Evolutionary conservation across 768 basidiomycete species (phyloP).

Genomic region (Pleurotus eryngii): DNA sequence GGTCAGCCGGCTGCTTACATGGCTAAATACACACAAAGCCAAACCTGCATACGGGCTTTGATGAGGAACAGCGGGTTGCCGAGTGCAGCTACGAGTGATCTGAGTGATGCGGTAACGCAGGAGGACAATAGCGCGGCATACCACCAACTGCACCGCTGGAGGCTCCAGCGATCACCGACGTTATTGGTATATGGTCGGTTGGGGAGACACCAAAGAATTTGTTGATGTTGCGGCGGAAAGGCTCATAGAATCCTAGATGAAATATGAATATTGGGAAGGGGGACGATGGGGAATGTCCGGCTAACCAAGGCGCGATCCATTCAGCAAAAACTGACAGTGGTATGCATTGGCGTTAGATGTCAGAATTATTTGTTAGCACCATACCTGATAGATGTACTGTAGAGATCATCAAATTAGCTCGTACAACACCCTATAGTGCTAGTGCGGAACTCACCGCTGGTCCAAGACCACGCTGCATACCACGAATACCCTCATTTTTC

Average conservation of each 20-base stretch:
- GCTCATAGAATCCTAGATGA: slow-evolving; percentile 90
- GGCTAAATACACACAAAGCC: slow-evolving; percentile 5
- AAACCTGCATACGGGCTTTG: slow-evolving; percentile 95
- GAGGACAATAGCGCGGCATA: slow-evolving; percentile 23
- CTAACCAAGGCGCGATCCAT: slow-evolving; percentile 84
- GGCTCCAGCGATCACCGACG: slow-evolving; percentile 85
- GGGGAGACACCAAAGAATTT: slow-evolving; percentile 57
- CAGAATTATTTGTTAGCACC: slow-evolving; percentile 16
- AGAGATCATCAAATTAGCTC: not conserved
- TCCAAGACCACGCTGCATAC: slow-evolving; percentile 88
- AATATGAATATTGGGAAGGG: not conserved
- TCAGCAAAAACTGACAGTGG: slow-evolving; percentile 71
- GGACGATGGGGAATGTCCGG: slow-evolving; percentile 4
- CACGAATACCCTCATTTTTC: slow-evolving; percentile 83
- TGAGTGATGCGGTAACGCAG: not conserved
- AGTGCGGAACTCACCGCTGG: slow-evolving; percentile 65
- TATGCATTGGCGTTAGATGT: slow-evolving; percentile 8
- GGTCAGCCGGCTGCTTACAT: not conserved
- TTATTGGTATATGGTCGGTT: slow-evolving; percentile 66
- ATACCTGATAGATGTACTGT: slow-evolving; percentile 90
- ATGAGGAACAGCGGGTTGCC: slow-evolving; percentile 93
- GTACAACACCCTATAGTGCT: not conserved
- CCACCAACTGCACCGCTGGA: slow-evolving; percentile 90
- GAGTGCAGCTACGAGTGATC: slow-evolving; percentile 47
- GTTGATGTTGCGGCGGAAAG: slow-evolving; percentile 75